Base-by-base conservation (phyloP, 148 eudicot genomes). In the Simmondsia chinensis region DNA sequence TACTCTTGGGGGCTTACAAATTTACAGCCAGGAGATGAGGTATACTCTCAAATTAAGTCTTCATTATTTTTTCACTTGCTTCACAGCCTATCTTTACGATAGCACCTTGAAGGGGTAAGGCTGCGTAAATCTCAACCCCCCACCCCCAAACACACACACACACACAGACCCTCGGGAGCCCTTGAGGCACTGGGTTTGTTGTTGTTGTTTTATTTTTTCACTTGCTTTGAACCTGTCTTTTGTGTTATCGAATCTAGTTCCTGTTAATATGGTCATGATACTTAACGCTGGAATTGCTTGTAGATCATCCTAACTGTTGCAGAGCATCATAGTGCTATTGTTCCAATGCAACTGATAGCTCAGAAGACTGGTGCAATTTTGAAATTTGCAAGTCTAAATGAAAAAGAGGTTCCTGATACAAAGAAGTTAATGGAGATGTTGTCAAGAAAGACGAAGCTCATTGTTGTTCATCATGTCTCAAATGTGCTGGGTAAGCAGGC, bases 241-340 rank as follows among this genome's bases (percentile, higher is more conserved):
- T n/a, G n/a, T n/a, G n/a, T n/a, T n/a, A n/a, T n/a, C n/a, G n/a
- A n/a, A n/a, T n/a, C n/a, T n/a, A n/a, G n/a, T n/a, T n/a, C n/a
- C n/a, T n/a, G n/a, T n/a, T n/a, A n/a, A n/a, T n/a, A n/a, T n/a
- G n/a, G n/a, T n/a, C n/a, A n/a, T n/a, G n/a, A n/a, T n/a, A n/a
- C n/a, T n/a, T n/a, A n/a, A n/a, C n/a, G n/a, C n/a, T n/a, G n/a
- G n/a, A 33, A 29, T 49, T 44, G 51, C 27, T 51, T 52, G 56
- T 78, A 91, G 97, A 60, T 91, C 51, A 29, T 91, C 23, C 68
- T 85, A 38, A 81, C 95, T 17, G 68, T 82, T 30, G 97, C 95
- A 39, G 97, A 91, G 63, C 97, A 91, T 77, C 97, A 91, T 52
- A 91, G 97, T 60, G 79, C 82, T 44, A 79, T 85, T 60, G 97